Conservation (phyloP, 2,329 filamentous ascomycete genomes). For the Rachicladosporium sp. region DNA sequence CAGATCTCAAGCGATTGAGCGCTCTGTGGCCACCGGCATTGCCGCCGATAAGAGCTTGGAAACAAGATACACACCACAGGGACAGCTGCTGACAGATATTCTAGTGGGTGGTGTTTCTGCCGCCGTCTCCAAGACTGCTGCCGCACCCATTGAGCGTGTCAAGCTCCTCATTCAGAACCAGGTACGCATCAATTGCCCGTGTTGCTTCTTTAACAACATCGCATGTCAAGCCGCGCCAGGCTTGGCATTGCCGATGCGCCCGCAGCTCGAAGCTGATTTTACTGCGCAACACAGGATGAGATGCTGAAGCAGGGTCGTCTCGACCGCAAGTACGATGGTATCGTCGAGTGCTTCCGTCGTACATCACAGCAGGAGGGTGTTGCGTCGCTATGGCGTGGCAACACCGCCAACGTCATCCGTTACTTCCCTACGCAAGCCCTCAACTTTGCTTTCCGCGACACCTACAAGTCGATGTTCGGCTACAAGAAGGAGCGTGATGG, state of each 20-base stretch:
- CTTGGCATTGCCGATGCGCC: conserved; percentile 66
- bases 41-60: conserved; percentile 20
- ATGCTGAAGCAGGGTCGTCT: conserved; percentile 99
- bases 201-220: conserved; percentile 1
- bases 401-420: conserved; percentile 99
- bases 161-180: conserved; percentile 99
- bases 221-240: conserved; percentile 1
- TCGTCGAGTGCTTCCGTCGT: conserved; percentile 88
- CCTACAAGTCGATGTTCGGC: conserved; percentile 99
- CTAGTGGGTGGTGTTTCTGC: conserved; percentile 99
- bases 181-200: conserved; percentile 47
- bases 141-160: conserved; percentile 99
- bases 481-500: conserved; percentile 99
- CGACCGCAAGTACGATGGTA: conserved; percentile 90
- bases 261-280: background rate
- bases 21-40: background rate
- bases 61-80: conserved; percentile 14
- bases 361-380: conserved; percentile 86
- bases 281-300: conserved; percentile 65
- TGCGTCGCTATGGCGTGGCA: conserved; percentile 95
- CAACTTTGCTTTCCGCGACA: conserved; percentile 99
- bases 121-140: conserved; percentile 99
- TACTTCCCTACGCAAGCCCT: conserved; percentile 99
- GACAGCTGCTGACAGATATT: conserved; percentile 31
- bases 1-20: background rate